phyloP scores from a whole-genome alignment of 345 rosid genomes.

The Diplotaxis tenuifolia region DNA sequence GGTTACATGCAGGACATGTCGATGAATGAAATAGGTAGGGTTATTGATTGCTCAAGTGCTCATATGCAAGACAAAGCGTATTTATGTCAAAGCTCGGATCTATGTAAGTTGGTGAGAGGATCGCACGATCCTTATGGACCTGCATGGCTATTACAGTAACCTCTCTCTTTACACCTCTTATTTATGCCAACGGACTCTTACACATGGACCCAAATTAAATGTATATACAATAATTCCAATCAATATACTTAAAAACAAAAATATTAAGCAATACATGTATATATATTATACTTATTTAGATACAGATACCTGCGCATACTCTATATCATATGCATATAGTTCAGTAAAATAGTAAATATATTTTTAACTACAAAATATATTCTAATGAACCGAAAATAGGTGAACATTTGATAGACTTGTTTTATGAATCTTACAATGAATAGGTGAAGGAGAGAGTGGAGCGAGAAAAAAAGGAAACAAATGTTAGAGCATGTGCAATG shows the following conservation, averaged over 20 bases:
- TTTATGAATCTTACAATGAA: not conserved
- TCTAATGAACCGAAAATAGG: not conserved
- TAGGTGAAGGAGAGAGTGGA: not conserved
- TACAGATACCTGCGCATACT: not conserved
- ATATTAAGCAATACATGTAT: not conserved
- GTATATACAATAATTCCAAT: not conserved
- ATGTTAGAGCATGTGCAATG: no score
- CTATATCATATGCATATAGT: not conserved
- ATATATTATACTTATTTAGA: not conserved
- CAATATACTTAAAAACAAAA: not conserved
- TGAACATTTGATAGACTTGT: conserved; percentile 1
- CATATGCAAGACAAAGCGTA: conserved; percentile 29
- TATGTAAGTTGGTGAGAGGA: conserved; percentile 35
- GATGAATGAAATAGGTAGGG: conserved; percentile 19
- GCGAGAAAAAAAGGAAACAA: not conserved
- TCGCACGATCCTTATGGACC: conserved; percentile 40
- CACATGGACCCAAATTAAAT: conserved; percentile 23
- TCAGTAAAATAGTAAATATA: not conserved
- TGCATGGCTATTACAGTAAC: conserved; percentile 34
- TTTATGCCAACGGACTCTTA: conserved; percentile 18
- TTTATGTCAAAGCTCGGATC: conserved; percentile 28
- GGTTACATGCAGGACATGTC: conserved; percentile 17
- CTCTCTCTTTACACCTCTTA: conserved; percentile 15
- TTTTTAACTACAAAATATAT: not conserved
- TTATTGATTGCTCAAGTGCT: conserved; percentile 28